phyloP scores from a whole-genome alignment of 2,329 filamentous ascomycete genomes.

The Sordariomycetes sp. region DNA sequence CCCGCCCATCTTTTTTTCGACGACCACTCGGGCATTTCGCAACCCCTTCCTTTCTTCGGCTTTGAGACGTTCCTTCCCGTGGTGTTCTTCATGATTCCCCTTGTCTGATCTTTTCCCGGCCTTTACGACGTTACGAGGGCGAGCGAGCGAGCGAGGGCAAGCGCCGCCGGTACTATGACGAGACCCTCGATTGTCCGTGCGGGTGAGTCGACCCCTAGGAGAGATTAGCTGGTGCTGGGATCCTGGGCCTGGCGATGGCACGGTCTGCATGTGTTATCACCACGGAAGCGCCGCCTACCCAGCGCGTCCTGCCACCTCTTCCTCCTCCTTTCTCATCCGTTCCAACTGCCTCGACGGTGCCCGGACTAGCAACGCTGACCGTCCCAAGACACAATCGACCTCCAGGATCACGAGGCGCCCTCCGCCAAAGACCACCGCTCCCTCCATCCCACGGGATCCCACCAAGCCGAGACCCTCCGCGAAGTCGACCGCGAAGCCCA shows the following conservation, averaged over 20 bases:
- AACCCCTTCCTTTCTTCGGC: too few relatives aligned
- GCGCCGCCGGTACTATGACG: constrained; percentile 43
- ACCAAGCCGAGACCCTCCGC: constrained; percentile 78
- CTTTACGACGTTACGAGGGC: too few relatives aligned
- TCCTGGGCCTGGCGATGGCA: not conserved
- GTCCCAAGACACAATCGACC: constrained; percentile 76
- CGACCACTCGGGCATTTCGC: too few relatives aligned
- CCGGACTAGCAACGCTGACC: not conserved
- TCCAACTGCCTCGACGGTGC: not conserved
- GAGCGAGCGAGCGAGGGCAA: too few relatives aligned
- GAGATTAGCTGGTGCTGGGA: not conserved
- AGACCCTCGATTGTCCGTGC: constrained; percentile 51
- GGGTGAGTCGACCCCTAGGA: constrained; percentile 37
- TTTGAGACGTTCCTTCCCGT: too few relatives aligned
- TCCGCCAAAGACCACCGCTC: constrained; percentile 70
- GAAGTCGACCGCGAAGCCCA: constrained; percentile 69
- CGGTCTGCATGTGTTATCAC: not conserved
- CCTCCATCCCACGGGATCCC: constrained; percentile 54
- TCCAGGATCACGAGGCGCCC: constrained; percentile 74
- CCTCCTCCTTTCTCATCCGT: constrained; percentile 7
- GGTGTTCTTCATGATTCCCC: too few relatives aligned
- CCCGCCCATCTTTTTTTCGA: too few relatives aligned
- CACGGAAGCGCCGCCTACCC: constrained; percentile 3
- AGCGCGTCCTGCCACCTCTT: constrained; percentile 10
- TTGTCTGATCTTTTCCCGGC: too few relatives aligned